Conservation (phyloP, 2,329 filamentous ascomycete genomes). For the Fusarium neocosmosporiellum region DNA sequence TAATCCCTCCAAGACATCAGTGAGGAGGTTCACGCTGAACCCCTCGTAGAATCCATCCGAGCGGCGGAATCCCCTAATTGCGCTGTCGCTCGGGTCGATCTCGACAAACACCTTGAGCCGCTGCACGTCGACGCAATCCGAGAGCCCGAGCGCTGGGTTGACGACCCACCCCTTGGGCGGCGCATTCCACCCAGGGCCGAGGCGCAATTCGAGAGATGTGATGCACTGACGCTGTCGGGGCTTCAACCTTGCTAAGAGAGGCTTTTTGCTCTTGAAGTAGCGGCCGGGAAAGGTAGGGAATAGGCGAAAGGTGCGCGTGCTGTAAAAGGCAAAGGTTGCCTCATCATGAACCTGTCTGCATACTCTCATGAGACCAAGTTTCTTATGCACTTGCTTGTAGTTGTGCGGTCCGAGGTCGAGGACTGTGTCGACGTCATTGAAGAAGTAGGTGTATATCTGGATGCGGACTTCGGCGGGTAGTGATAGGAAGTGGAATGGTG, state of each 20-base stretch:
- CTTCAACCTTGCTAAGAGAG: conserved; percentile 74
- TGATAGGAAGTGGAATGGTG: conserved; percentile 72
- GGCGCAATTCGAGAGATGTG: conserved; percentile 73
- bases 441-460: conserved; percentile 74
- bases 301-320: conserved; percentile 69
- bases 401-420: conserved; percentile 76
- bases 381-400: conserved; percentile 68
- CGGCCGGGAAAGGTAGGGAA: conserved; percentile 73
- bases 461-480: conserved; percentile 77
- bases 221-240: conserved; percentile 68
- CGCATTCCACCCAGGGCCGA: conserved; percentile 78
- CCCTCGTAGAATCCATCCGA: conserved; percentile 76
- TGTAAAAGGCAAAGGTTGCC: conserved; percentile 74
- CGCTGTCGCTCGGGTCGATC: conserved; percentile 74
- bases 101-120: conserved; percentile 76
- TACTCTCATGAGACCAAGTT: conserved; percentile 70
- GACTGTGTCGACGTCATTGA: conserved; percentile 63
- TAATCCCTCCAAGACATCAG: conserved; percentile 65
- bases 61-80: conserved; percentile 75
- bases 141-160: conserved; percentile 71
- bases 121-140: conserved; percentile 69
- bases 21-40: conserved; percentile 70
- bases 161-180: conserved; percentile 79
- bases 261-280: conserved; percentile 79
- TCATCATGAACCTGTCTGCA: conserved; percentile 72